phyloP scores from a whole-genome alignment of 2,329 filamentous ascomycete species.

The Xylaria sp. region DNA sequence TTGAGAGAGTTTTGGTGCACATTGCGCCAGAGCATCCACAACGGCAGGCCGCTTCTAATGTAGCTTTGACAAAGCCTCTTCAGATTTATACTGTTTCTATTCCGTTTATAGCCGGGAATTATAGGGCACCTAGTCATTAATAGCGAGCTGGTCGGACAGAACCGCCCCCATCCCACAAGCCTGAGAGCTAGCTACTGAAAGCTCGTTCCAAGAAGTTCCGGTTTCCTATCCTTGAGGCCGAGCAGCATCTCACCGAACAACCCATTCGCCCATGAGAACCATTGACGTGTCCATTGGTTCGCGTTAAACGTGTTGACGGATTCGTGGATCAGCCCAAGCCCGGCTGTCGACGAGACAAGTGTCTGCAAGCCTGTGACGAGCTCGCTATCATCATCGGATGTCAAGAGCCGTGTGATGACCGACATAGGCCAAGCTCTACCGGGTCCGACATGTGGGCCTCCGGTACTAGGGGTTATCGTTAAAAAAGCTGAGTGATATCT shows the following conservation, averaged over 20 bases:
- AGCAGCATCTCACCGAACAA: constrained; percentile 52
- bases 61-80: neutral
- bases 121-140: constrained; percentile 8
- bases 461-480: constrained; percentile 50
- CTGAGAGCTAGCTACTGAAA: constrained; percentile 54
- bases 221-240: constrained; percentile 74
- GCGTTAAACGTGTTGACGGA: constrained; percentile 54
- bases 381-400: constrained; percentile 54
- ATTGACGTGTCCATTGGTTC: constrained; percentile 54
- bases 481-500: constrained; percentile 17
- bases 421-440: constrained; percentile 90
- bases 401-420: constrained; percentile 81
- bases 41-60: neutral
- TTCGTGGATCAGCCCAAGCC: constrained; percentile 56
- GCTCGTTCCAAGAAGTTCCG: constrained; percentile 66
- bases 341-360: constrained; percentile 48
- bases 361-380: constrained; percentile 51
- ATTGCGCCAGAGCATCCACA: constrained; percentile 12
- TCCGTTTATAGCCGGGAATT: constrained; percentile 10
- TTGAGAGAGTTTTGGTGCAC: neutral
- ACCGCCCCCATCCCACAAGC: neutral
- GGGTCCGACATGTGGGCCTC: constrained; percentile 66
- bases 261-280: constrained; percentile 54
- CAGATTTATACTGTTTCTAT: constrained; percentile 7
- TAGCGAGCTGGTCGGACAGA: constrained; percentile 4